Evolutionary conservation across 495 filamentous ascomycete genomes (phyloP), one percentile per base, ranked within the genome.

Genomic region (Chaetomidium leptoderma): DNA sequence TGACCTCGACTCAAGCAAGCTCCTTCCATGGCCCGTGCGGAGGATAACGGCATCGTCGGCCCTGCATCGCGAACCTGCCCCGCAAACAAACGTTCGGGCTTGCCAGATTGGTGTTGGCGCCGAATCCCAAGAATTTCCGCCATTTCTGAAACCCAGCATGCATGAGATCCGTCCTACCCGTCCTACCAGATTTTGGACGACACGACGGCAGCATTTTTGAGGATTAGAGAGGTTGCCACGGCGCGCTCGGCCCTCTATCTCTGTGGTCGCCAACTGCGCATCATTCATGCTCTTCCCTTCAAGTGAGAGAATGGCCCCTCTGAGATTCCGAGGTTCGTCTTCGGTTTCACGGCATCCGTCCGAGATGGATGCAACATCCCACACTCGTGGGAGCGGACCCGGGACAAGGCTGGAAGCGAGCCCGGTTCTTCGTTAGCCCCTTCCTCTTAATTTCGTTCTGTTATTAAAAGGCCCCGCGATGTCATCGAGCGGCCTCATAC

Each of bases 401-500:
- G 35, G 33, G 19, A 44, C 19, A 50, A 39, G 30, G 21, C 39
- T 53, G 30, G 42, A 50, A 54, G 45, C 46, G 45, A 58, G 37
- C 47, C 47, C 37, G 46, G 55, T 45, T 45, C 19, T 17, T 42
- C 14, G 11, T 55, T 54, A 59, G 42, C 32, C 29, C 52, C 33
- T 57, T 61, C 60, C 63, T 58, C 36, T 39, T 50, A 63, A 64
- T 67, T 57, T 67, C 65, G 62, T 46, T 61, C 53, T 55, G 47
- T 59, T 67, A 62, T 58, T 64, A 57, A 19, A 35, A 32, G 21
- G 40, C 21, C 30, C 27, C 30, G 14, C 49, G 27, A 45, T 53
- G 17, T 14, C 36, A 21, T 48, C 6, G 44, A 49, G 35, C 24
- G 24, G n/a, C 35, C 4, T 43, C 55, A 1, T 37, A 14, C 10